Conservation (phyloP, 805 yeast genomes). For the Candida berthetii region DNA sequence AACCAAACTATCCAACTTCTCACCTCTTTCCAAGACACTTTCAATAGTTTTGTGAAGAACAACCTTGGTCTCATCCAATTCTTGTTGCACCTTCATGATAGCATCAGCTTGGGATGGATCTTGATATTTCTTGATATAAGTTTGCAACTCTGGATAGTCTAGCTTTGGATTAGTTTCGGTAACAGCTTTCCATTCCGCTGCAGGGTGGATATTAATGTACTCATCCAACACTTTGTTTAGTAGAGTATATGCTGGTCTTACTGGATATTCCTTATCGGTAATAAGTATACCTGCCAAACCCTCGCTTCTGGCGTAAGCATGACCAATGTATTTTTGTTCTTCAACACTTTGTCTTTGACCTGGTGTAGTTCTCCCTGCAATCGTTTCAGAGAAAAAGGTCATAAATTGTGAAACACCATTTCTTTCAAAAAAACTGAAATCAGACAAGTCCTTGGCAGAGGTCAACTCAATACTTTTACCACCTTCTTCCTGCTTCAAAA, state of each 20-base stretch:
- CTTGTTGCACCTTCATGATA: slow-evolving; percentile 95
- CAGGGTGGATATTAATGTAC: slow-evolving; percentile 77
- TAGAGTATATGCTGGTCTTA: slow-evolving; percentile 91
- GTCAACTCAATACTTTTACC: slow-evolving; percentile 71
- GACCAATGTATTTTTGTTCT: slow-evolving; percentile 82
- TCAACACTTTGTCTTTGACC: slow-evolving; percentile 95
- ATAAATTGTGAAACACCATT: slow-evolving; percentile 82
- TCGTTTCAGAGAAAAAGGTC: slow-evolving; percentile 91
- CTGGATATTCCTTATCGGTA: slow-evolving; percentile 94
- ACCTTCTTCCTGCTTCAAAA: slow-evolving; percentile 55
- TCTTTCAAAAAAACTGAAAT: slow-evolving; percentile 87
- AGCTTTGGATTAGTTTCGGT: slow-evolving; percentile 39
- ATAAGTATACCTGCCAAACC: slow-evolving; percentile 90
- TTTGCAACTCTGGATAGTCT: slow-evolving; percentile 54
- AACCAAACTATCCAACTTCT: slow-evolving; percentile 87
- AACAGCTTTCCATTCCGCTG: slow-evolving; percentile 56
- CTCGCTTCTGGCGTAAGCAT: slow-evolving; percentile 83
- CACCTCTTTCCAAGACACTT: slow-evolving; percentile 91
- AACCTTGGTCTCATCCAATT: slow-evolving; percentile 94
- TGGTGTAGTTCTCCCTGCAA: slow-evolving; percentile 77
- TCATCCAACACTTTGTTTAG: slow-evolving; percentile 90
- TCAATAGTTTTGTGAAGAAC: slow-evolving; percentile 95
- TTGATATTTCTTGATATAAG: slow-evolving; percentile 78
- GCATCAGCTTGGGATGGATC: slow-evolving; percentile 98
- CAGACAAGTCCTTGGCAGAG: slow-evolving; percentile 74